Base-by-base conservation (phyloP, 441 rosid species). In the Manihot esculenta region DNA sequence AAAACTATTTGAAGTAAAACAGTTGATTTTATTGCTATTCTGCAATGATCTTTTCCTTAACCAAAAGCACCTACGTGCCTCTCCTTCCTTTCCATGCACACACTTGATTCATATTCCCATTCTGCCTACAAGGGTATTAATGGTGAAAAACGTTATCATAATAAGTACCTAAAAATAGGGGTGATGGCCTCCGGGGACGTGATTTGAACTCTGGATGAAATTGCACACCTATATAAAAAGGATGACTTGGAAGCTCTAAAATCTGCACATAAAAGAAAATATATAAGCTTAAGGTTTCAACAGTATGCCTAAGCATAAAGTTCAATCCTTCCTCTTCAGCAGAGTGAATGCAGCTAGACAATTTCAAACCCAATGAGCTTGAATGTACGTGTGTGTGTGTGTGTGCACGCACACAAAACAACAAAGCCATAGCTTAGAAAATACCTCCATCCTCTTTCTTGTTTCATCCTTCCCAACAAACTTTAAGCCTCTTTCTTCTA, bases 121-220 rank as follows among this genome's bases (percentile, higher is more conserved):
- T 38, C 13, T 3, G 27, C 54, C 27, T 0, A 23, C 14, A 42
- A 45, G 15, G 42, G 35, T 47, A 65, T 56, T 7, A 23, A 21
- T 26, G 57, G 24, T 58, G n/a, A 53, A 20, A 61, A 26, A 10
- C 13, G 55, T 74, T 38, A 38, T 38, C 42, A 38, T 38, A 38
- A 64, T 3, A 56, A 42, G 59, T 81, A 92, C 99, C 99, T 78
- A 85, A 78, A 82, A 94, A 94, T 59, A 85, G 77, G 6, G 97
- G 92, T 44, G 99, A 92, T 50, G 99, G 98, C 71, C 88, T 89
- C 69, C 92, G 89, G 0, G 99, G 98, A 77, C 97, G 86, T 75
- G 99, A 94, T 81, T 94, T 94, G 72, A 94, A 94, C 74, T 94
- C 99, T n/a, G 99, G 99, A 79, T 94, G 99, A 81, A 92, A 94